Base-by-base conservation (phyloP, 805 yeast species). In the Spathaspora passalidarum region DNA sequence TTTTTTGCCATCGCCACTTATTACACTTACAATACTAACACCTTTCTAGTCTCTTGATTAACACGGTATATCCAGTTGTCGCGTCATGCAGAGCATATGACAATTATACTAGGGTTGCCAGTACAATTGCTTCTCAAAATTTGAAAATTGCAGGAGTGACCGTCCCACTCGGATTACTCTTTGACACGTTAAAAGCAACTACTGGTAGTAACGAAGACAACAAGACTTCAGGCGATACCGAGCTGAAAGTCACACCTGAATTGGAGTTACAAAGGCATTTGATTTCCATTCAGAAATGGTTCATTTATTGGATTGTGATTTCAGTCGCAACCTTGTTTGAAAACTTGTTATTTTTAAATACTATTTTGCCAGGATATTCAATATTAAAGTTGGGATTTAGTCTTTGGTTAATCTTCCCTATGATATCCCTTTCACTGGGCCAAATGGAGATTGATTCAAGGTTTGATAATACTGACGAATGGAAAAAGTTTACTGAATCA, bases 281-380 rank as follows among this genome's bases (percentile, higher is more conserved):
- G 44, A 49, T 64, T 32, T 32, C 57, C 5, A 52, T 68, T 36
- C 69, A 72, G 50, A 68, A 75, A 62, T 72, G 75, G 76, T 56
- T 65, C 22, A 60, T 68, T 21, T 69, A 86, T 63, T 88, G 96
- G 96, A 69, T 84, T 10, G 81, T 85, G 1, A 62, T 75, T 44
- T 75, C 83, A 6, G 60, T 73, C 37, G 53, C 69, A 7, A 62
- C 66, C 1, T 52, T 65, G 10, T 78, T 75, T 47, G 68, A 75
- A 38, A 58, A 67, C 25, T 52, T 79, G 16, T 62, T 75, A 8
- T 67, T 78, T 17, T 43, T 86, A n/a, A 56, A 73, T 35, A 57
- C 64, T 25, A 51, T 75, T 32, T 49, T 84, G 14, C 92, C 94
- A 1, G 75, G 86, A 40, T 79, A 75, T 54, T 60, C 76, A 3